Conservation (phyloP, 1,139 yeast species). For the Magnusiomyces sp. region DNA sequence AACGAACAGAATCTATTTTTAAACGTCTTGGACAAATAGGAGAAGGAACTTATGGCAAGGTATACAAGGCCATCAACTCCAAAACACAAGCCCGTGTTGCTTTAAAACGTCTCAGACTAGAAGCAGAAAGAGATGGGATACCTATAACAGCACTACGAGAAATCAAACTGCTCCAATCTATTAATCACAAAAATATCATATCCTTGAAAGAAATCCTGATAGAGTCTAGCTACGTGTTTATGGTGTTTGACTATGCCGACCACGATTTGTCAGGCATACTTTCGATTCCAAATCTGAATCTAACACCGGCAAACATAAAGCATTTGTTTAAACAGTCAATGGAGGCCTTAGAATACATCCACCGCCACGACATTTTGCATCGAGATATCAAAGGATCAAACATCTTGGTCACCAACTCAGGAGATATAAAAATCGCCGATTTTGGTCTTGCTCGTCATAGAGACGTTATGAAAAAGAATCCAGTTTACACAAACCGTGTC, state of each 20-base stretch:
- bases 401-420: constrained; percentile 63
- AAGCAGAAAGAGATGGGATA: constrained; percentile 85
- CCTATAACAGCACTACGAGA: constrained; percentile 95
- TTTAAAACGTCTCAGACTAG: constrained; percentile 71
- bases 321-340: constrained; percentile 67
- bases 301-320: constrained; percentile 65
- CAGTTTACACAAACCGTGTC: constrained; percentile 76
- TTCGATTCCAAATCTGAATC: constrained; percentile 60
- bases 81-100: constrained; percentile 73
- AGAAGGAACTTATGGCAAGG: constrained; percentile 80
- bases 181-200: constrained; percentile 74
- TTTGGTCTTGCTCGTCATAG: constrained; percentile 65
- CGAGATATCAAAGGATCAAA: constrained; percentile 94
- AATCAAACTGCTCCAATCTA: constrained; percentile 77
- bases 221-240: constrained; percentile 64
- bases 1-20: constrained; percentile 27
- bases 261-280: constrained; percentile 87
- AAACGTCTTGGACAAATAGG: constrained; percentile 52
- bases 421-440: constrained; percentile 79
- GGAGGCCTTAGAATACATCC: constrained; percentile 76
- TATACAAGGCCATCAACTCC: constrained; percentile 63
- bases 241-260: constrained; percentile 91
- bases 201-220: constrained; percentile 86
- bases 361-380: constrained; percentile 71
- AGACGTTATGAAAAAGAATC: constrained; percentile 25